Evolutionary conservation across 129 eudicot species (phyloP).

Genomic region (Sambucus nigra): DNA sequence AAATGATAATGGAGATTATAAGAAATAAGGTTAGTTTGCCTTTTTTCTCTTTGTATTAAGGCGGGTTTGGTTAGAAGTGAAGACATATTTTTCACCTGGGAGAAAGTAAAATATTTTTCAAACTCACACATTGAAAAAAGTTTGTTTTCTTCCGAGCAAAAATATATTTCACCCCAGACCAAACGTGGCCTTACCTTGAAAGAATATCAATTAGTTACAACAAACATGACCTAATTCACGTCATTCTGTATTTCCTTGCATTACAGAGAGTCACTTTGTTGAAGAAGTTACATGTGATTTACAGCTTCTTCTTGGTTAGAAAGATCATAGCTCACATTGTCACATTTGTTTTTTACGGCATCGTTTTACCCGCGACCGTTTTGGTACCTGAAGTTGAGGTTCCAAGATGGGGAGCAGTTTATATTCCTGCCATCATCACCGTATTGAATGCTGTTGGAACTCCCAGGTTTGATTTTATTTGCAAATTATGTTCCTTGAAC

Average conservation of each 20-base stretch:
- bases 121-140: no score
- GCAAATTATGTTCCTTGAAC: not conserved
- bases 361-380: constrained; percentile 65
- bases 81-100: no score
- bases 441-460: constrained; percentile 82
- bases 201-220: no score
- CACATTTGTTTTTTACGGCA: constrained; percentile 64
- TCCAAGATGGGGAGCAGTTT: constrained; percentile 81
- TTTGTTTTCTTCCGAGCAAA: no score
- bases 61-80: no score
- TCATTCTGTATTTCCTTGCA: not conserved
- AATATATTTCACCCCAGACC: no score
- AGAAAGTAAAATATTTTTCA: no score
- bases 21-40: constrained; percentile 47
- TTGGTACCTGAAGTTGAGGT: constrained; percentile 72
- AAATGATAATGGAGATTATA: constrained; percentile 71
- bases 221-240: not conserved
- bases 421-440: constrained; percentile 71
- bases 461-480: constrained; percentile 35
- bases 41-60: not conserved
- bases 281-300: constrained; percentile 76
- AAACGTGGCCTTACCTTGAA: no score
- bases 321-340: constrained; percentile 79
- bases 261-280: constrained; percentile 70
- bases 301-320: constrained; percentile 85